A percentile compares a stretch with the other conserved stretches of the same genome.
Conservation (phyloP, 2,329 filamentous ascomycete species). For the Clonostachys byssicola region DNA sequence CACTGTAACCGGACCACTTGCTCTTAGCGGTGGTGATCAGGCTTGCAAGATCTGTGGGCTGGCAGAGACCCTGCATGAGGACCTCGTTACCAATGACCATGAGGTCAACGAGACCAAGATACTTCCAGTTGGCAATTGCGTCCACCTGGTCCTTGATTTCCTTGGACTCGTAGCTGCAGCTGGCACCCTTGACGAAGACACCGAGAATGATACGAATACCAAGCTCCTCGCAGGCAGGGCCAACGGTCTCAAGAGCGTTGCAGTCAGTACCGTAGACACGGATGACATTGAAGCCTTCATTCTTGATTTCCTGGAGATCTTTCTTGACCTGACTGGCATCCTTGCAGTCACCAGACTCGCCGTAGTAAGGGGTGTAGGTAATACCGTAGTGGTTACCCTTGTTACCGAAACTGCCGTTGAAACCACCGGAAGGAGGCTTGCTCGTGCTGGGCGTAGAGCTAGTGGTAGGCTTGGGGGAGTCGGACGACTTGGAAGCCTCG, state of each 20-base stretch:
- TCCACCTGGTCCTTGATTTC: conserved; percentile 70
- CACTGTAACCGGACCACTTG: conserved; percentile 69
- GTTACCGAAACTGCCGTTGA: conserved; percentile 27
- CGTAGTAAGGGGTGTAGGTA: conserved; percentile 74
- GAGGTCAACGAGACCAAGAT: conserved; percentile 74
- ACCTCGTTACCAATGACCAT: conserved; percentile 90
- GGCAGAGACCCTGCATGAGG: conserved; percentile 69
- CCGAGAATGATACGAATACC: conserved; percentile 81
- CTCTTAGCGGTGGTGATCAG: conserved; percentile 68
- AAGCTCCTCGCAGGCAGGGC: conserved; percentile 59
- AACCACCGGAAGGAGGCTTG: conserved; percentile 7
- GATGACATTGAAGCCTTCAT: conserved; percentile 63
- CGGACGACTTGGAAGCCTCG: conserved; percentile 4
- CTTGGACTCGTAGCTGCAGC: conserved; percentile 51
- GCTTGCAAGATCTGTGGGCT: conserved; percentile 56
- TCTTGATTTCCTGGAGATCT: conserved; percentile 60
- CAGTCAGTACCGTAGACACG: conserved; percentile 95
- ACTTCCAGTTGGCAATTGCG: conserved; percentile 66
- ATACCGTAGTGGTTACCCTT: conserved; percentile 63
- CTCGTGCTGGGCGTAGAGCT: conserved; percentile 4
- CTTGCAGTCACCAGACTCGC: conserved; percentile 60
- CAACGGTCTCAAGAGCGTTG: conserved; percentile 72
- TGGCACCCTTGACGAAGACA: conserved; percentile 72
- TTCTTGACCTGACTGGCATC: conserved; percentile 44
- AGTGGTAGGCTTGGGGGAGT: conserved; percentile 8